Conservation (phyloP, 305 asterid genomes). For the Fraxinus paxiana region DNA sequence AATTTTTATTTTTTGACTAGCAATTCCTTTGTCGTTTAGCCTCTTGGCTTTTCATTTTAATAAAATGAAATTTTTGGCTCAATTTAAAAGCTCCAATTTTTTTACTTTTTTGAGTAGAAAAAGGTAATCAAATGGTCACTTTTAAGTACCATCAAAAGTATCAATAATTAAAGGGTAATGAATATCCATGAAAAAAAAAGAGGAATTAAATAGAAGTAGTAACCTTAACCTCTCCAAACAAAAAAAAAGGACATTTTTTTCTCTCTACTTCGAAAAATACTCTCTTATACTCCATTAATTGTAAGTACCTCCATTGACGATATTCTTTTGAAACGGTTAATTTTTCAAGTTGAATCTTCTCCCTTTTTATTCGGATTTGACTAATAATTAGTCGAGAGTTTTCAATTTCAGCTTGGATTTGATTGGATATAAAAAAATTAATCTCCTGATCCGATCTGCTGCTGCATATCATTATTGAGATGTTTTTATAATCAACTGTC, state of each 20-base stretch:
- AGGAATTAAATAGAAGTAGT: not conserved
- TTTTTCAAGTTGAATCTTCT: conserved; percentile 34
- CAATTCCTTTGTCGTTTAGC: not conserved
- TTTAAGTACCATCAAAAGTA: not conserved
- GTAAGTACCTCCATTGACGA: conserved; percentile 44
- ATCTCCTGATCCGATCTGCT: conserved; percentile 54
- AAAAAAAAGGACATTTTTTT: conserved; percentile 19
- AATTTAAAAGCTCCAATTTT: not conserved
- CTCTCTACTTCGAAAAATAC: not conserved
- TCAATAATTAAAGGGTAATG: not conserved
- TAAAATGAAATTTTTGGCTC: not conserved
- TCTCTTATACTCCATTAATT: conserved; percentile 21
- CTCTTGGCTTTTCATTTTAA: not conserved
- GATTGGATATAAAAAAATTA: not conserved
- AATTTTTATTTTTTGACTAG: not conserved
- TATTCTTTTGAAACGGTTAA: conserved; percentile 28
- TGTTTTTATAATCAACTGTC: conserved; percentile 13
- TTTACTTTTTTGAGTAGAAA: not conserved
- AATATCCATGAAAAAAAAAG: not conserved
- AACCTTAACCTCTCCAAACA: conserved; percentile 1
- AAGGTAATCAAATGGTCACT: not conserved
- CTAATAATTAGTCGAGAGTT: conserved; percentile 2
- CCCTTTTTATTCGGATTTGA: not conserved
- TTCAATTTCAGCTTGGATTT: not conserved
- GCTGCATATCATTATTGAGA: conserved; percentile 14